These are phyloP conservation scores for Aspergillus vadensis DNA, from an alignment of 2,329 filamentous ascomycete species.

Conservation along the genomic window DNA sequence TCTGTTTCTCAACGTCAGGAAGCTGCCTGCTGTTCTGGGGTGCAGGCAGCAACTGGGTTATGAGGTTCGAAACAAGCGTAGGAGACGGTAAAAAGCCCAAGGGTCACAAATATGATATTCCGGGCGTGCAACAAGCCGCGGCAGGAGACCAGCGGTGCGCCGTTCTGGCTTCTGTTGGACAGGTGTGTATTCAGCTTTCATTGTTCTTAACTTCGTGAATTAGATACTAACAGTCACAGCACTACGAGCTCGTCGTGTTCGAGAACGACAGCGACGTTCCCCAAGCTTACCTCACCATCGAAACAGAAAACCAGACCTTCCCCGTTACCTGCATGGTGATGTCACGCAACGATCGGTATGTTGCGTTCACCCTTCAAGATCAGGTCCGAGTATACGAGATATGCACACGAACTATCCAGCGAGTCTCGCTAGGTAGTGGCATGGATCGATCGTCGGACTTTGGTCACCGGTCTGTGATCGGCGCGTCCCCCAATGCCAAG, in stretches of 20 bases:
- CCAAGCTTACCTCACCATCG: conserved; percentile 29
- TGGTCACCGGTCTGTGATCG: conserved; percentile 7
- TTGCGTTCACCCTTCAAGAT: conserved; percentile 26
- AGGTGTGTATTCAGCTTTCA: conserved; percentile 14
- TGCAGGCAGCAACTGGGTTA: conserved; percentile 23
- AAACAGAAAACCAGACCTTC: conserved; percentile 25
- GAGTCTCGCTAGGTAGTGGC: conserved; percentile 16
- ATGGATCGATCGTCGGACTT: conserved; percentile 11
- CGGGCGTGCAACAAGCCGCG: conserved; percentile 34
- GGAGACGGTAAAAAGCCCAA: conserved; percentile 29
- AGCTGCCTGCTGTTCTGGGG: conserved; percentile 26
- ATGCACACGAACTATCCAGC: conserved; percentile 15
- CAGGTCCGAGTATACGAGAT: conserved; percentile 26
- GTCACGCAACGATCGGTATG: conserved; percentile 26
- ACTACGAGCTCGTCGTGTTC: conserved; percentile 31
- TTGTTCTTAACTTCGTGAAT: neutral
- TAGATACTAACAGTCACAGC: conserved; percentile 21
- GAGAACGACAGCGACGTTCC: conserved; percentile 26
- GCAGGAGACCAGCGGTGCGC: conserved; percentile 38
- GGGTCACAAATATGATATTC: conserved; percentile 35
- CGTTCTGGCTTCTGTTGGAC: conserved; percentile 29
- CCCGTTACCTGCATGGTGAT: conserved; percentile 23
- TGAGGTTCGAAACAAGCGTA: conserved; percentile 33
- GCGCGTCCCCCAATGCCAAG: neutral
- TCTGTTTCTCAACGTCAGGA: conserved; percentile 33